Base-by-base conservation (phyloP, 1,139 yeast genomes). In the Hyphopichia buzzinii region DNA sequence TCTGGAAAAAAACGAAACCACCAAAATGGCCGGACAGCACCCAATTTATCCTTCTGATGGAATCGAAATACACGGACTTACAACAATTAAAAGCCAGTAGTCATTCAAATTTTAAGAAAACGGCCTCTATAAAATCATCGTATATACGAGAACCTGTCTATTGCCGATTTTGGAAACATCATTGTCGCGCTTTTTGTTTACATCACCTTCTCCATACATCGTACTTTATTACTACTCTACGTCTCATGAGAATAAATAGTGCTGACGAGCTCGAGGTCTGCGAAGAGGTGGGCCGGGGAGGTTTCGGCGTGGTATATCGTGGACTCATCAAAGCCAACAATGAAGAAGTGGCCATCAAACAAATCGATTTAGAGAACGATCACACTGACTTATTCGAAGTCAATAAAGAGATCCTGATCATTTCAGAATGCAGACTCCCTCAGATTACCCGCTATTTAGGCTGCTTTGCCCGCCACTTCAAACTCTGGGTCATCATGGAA, bases 401-500 rank as follows among this genome's bases (percentile, higher is more conserved):
- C 36, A 89, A 85, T 50, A 79, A 79, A 46, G 96, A 88, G 52
- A 87, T 88, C 33, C 75, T 76, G 39, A 82, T 88, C 21, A 67
- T 88, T 13, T 78, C 89, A 8, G 89, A 84, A 25, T 88, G 96
- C 56, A 69, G 79, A 33, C 72, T 79, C 38, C 65, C 74, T 1
- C 85, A 84, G 50, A 81, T 88, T 34, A 88, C 96, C 2, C 69
- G 72, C 41, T 88, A 84, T 50, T 72, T 79, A 46, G 96, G 96
- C 3, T 84, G 94, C 46, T 86, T 87, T 59, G 86, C 85, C 15
- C 78, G 79, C 48, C 85, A 87, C 28, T 81, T 77, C 54, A 84
- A 84, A 55, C 68, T 88, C 10, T 86, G 95, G 95, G 89, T 88
- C 40, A 74, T 84, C 22, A 83, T 83, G 95, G 96, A 88, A 57